Conservation (phyloP, 2,329 filamentous ascomycete species). For the Penicillium sclerotiorum region DNA sequence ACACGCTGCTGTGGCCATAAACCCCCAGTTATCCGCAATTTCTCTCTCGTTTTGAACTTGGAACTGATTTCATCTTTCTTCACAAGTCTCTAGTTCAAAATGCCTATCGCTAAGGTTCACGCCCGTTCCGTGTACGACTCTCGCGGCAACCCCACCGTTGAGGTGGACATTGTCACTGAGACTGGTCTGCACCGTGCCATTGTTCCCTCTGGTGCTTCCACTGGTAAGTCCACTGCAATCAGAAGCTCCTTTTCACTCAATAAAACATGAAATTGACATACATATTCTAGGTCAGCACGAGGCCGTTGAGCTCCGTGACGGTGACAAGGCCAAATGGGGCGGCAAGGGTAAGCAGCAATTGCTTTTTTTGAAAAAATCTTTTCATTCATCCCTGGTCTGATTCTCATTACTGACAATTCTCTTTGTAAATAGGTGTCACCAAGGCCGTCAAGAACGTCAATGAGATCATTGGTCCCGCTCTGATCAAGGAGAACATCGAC, state of each 20-base stretch:
- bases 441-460: constrained; percentile 89
- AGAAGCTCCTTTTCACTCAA: background rate
- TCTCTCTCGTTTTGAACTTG: constrained; percentile 10
- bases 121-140: constrained; percentile 98
- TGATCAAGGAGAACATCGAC: constrained; percentile 81
- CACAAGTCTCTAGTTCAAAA: constrained; percentile 53
- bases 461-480: constrained; percentile 73
- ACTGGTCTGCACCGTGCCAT: constrained; percentile 96
- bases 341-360: constrained; percentile 81
- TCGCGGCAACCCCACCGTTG: constrained; percentile 95
- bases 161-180: constrained; percentile 96
- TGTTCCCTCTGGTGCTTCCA: constrained; percentile 94
- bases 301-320: constrained; percentile 87
- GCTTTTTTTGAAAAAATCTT: no score
- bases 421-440: constrained; percentile 58
- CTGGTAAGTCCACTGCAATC: constrained; percentile 61
- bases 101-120: constrained; percentile 90
- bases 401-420: no score
- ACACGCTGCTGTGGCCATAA: constrained; percentile 25
- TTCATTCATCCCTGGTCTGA: background rate
- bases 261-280: constrained; percentile 23
- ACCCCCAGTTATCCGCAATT: constrained; percentile 11
- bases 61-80: constrained; percentile 14
- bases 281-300: constrained; percentile 73
- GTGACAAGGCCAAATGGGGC: constrained; percentile 81